Evolutionary conservation across 2,329 filamentous ascomycete genomes (phyloP).

Genomic region (Drechslerella coelobrocha): DNA sequence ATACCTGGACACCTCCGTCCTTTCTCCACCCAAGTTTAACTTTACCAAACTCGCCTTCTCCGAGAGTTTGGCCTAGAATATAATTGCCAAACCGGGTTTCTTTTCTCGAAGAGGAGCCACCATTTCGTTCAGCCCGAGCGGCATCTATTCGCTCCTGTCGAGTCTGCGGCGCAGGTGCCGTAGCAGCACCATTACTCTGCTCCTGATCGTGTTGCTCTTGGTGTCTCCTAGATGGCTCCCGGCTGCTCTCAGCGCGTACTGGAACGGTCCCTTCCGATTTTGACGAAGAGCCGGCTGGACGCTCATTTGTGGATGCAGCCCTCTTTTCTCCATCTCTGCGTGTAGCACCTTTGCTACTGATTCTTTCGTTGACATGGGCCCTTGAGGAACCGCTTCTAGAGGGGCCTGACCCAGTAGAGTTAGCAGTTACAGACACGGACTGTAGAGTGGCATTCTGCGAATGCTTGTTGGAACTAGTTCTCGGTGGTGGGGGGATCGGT

Average conservation of each 20-base stretch:
- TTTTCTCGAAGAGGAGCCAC: conserved; percentile 61
- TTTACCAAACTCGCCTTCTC: conserved; percentile 98
- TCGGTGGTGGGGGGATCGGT: conserved; percentile 46
- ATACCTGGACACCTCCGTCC: conserved; percentile 82
- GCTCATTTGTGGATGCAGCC: conserved; percentile 36
- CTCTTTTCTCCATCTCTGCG: conserved; percentile 44
- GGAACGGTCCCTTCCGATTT: conserved; percentile 35
- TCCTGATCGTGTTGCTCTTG: conserved; percentile 25
- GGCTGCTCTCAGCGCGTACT: conserved; percentile 47
- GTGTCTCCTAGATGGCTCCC: conserved; percentile 35
- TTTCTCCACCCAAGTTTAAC: conserved; percentile 99
- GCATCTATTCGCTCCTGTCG: conserved; percentile 46
- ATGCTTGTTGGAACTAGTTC: conserved; percentile 45
- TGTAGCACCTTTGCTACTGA: conserved; percentile 29
- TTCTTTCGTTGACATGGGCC: conserved; percentile 20
- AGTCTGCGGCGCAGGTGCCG: conserved; percentile 25
- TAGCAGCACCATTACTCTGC: conserved; percentile 11
- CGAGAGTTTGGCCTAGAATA: conserved; percentile 91
- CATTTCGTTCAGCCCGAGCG: conserved; percentile 34
- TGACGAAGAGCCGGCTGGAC: conserved; percentile 28
- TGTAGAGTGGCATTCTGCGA: conserved; percentile 27
- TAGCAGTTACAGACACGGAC: conserved; percentile 37
- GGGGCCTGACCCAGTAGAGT: conserved; percentile 22
- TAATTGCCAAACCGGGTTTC: conserved; percentile 93
- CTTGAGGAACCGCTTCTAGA: conserved; percentile 36